A percentile compares a stretch with the other conserved stretches of the same genome.
Evolutionary conservation across 352 stramenopile species (phyloP).

Genomic region (Pythium dissimile): DNA sequence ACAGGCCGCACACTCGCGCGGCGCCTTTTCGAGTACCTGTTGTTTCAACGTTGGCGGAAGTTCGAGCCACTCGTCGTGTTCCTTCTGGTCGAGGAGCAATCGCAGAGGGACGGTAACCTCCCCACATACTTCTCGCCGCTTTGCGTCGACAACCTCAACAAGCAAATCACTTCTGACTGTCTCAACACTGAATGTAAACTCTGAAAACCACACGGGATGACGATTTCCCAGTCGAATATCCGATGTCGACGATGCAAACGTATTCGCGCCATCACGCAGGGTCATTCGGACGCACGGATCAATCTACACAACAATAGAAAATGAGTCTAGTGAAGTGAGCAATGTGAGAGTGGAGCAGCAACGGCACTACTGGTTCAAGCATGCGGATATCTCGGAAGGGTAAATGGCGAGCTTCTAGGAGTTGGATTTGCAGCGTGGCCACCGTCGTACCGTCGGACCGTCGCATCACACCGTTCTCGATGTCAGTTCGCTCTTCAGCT

Average conservation of each 20-base stretch:
- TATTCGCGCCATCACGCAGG: constrained; percentile 13
- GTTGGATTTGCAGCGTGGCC: constrained; percentile 32
- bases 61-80: constrained; percentile 51
- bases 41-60: constrained; percentile 59
- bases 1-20: constrained; percentile 31
- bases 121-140: constrained; percentile 42
- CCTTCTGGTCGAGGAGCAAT: constrained; percentile 53
- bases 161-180: constrained; percentile 37
- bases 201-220: constrained; percentile 40
- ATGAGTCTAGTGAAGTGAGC: neutral
- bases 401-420: constrained; percentile 48
- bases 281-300: constrained; percentile 50
- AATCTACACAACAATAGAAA: constrained; percentile 29
- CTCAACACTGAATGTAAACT: constrained; percentile 34
- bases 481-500: constrained; percentile 2
- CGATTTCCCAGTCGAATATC: constrained; percentile 42
- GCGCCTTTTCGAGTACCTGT: constrained; percentile 44
- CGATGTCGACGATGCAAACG: constrained; percentile 18
- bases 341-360: neutral
- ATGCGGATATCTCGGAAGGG: constrained; percentile 43
- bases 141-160: constrained; percentile 54
- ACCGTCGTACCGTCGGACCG: constrained; percentile 9
- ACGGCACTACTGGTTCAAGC: constrained; percentile 32
- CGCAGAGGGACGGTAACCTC: constrained; percentile 45
- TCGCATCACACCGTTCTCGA: constrained; percentile 6